A percentile compares a stretch with the other conserved stretches of the same genome.
Evolutionary conservation across 345 rosid genomes (phyloP).

Genomic region (Carallia brachiata): DNA sequence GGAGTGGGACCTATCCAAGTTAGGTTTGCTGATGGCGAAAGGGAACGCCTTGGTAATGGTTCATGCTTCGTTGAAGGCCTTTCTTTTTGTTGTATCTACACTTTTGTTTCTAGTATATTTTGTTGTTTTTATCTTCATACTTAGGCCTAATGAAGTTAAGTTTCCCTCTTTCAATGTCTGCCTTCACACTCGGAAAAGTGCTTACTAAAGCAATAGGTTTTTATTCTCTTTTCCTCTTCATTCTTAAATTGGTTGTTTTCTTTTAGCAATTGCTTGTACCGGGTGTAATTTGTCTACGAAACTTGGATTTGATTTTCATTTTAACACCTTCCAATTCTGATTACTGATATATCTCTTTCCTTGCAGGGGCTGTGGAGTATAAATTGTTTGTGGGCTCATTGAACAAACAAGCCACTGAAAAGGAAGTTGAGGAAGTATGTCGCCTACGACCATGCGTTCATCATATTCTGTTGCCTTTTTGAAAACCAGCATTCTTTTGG

Average conservation of each 20-base stretch:
- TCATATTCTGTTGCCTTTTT: conserved; percentile 14
- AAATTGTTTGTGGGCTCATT: conserved; percentile 92
- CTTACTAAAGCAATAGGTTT: no score
- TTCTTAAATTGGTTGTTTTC: neutral
- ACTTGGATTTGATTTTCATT: neutral
- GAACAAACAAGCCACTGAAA: conserved; percentile 89
- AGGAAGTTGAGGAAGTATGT: conserved; percentile 93
- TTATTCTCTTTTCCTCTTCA: no score
- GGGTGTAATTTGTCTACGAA: neutral
- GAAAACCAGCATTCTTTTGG: neutral
- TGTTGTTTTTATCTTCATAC: conserved; percentile 13
- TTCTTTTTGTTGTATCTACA: neutral
- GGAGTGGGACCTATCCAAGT: conserved; percentile 95
- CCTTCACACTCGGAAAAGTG: no score
- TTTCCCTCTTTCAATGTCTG: no score
- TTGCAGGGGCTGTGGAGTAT: conserved; percentile 85
- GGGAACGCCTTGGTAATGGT: conserved; percentile 87
- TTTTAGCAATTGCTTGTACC: neutral
- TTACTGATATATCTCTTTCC: conserved; percentile 14
- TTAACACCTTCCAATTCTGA: conserved; percentile 8
- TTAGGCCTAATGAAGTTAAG: no score
- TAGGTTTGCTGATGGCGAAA: conserved; percentile 98
- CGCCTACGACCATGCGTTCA: neutral
- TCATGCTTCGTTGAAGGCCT: neutral
- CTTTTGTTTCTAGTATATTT: conserved; percentile 1